phyloP scores from a whole-genome alignment of 2,329 filamentous ascomycete species.

The Ilyonectria destructans region DNA sequence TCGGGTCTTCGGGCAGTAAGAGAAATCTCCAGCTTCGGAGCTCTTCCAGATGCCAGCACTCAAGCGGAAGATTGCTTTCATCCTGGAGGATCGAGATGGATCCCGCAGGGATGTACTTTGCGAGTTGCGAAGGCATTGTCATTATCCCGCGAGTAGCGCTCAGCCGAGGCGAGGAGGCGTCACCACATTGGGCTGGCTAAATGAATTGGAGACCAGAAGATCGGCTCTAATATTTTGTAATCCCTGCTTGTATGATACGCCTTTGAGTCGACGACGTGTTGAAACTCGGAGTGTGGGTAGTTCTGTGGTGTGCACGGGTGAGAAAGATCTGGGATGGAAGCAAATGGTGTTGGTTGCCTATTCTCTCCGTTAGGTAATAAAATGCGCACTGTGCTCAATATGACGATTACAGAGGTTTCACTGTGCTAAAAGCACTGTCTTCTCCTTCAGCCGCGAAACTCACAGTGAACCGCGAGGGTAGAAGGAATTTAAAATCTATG shows the following conservation, averaged over 20 bases:
- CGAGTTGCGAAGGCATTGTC: slow-evolving; percentile 38
- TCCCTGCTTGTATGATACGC: no score
- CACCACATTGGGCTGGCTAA: not conserved
- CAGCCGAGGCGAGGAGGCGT: not conserved
- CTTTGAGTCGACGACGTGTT: not conserved
- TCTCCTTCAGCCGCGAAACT: not conserved
- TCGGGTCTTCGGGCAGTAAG: slow-evolving; percentile 37
- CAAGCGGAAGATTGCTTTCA: slow-evolving; percentile 32
- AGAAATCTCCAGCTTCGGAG: slow-evolving; percentile 51
- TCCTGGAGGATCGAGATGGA: slow-evolving; percentile 53
- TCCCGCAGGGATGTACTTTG: slow-evolving; percentile 60
- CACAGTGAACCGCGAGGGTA: not conserved
- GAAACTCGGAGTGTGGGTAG: not conserved
- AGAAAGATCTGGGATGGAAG: slow-evolving; percentile 4
- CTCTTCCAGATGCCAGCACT: slow-evolving; percentile 33
- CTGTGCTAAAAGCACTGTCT: not conserved
- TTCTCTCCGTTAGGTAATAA: not conserved
- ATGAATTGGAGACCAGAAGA: not conserved
- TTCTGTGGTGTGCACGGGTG: not conserved
- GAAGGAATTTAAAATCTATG: not conserved
- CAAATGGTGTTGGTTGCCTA: not conserved
- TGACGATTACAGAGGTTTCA: not conserved
- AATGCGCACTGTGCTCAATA: not conserved
- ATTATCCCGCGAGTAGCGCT: not conserved
- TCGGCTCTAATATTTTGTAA: not conserved